A percentile compares a stretch with the other conserved stretches of the same genome.
phyloP scores from a whole-genome alignment of 2,329 filamentous ascomycete species.

The Xylaria digitata region DNA sequence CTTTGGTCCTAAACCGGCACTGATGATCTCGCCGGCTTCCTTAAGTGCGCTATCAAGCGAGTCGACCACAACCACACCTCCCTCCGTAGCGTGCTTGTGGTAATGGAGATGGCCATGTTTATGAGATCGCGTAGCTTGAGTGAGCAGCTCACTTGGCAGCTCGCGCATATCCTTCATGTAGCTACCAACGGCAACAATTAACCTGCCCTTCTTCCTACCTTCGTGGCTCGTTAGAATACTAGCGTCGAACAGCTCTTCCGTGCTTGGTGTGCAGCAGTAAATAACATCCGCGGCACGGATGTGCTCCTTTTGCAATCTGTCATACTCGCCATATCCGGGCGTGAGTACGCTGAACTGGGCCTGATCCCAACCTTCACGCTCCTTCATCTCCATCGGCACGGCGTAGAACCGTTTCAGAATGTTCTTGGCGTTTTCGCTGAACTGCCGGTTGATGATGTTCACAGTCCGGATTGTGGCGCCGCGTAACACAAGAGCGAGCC shows the following conservation, averaged over 20 bases:
- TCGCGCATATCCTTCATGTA: constrained; percentile 82
- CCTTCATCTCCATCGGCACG: constrained; percentile 58
- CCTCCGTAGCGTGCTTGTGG: constrained; percentile 73
- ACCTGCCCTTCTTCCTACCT: constrained; percentile 74
- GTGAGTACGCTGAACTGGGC: constrained; percentile 77
- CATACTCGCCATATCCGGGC: constrained; percentile 75
- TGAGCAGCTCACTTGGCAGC: constrained; percentile 79
- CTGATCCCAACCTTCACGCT: constrained; percentile 70
- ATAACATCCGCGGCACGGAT: constrained; percentile 81
- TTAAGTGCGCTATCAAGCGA: constrained; percentile 82
- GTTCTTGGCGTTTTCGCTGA: constrained; percentile 66
- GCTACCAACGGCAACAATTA: constrained; percentile 79
- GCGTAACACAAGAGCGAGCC: constrained; percentile 80
- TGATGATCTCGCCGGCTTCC: constrained; percentile 88
- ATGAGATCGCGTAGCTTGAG: constrained; percentile 66
- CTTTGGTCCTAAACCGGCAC: constrained; percentile 76
- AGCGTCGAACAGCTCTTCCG: constrained; percentile 78
- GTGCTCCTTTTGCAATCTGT: constrained; percentile 74
- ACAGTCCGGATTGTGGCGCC: constrained; percentile 78
- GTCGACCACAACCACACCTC: constrained; percentile 76
- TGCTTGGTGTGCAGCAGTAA: constrained; percentile 87
- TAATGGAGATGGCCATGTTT: constrained; percentile 65
- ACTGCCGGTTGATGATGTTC: constrained; percentile 83
- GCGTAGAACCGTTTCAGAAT: constrained; percentile 62
- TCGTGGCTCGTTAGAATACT: constrained; percentile 77